Conservation (phyloP, 1,284 basidiomycete genomes). For the Cryptococcus sp. region DNA sequence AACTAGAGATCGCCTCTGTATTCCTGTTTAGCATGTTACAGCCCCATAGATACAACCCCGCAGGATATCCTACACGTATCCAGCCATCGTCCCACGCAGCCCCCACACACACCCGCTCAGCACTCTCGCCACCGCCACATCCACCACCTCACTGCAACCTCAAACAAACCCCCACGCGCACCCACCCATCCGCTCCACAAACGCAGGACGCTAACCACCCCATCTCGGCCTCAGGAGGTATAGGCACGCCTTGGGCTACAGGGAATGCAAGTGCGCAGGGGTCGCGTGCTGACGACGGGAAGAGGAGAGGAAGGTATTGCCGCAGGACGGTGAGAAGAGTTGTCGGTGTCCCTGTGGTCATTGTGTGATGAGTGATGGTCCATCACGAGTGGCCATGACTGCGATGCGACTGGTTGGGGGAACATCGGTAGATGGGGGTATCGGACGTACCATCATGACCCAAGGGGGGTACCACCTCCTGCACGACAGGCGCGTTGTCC, state of each 20-base stretch:
- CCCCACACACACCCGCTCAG: too few relatives aligned
- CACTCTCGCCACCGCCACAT: too few relatives aligned
- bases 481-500: conserved; percentile 76
- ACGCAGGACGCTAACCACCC: conserved; percentile 89
- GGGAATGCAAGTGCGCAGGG: conserved; percentile 54
- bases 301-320: conserved; percentile 51
- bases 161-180: conserved; percentile 76
- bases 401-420: background rate
- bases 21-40: too few relatives aligned
- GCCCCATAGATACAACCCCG: too few relatives aligned
- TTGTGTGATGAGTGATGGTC: background rate
- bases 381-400: background rate
- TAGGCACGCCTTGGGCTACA: conserved; percentile 79
- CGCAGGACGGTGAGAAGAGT: conserved; percentile 50
- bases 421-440: conserved; percentile 18
- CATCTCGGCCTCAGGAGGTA: conserved; percentile 82
- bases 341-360: conserved; percentile 47
- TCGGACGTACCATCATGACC: conserved; percentile 33
- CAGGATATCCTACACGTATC: too few relatives aligned
- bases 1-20: too few relatives aligned
- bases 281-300: conserved; percentile 38
- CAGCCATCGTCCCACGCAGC: too few relatives aligned
- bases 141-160: conserved; percentile 21
- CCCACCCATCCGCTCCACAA: conserved; percentile 90
- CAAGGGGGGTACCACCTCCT: conserved; percentile 80